Percentiles rank a stretch among this genome's conserved stretches.
These are phyloP conservation scores for Aspergillus sp. DNA, from an alignment of 2,329 filamentous ascomycete species.

Conservation along the genomic window DNA sequence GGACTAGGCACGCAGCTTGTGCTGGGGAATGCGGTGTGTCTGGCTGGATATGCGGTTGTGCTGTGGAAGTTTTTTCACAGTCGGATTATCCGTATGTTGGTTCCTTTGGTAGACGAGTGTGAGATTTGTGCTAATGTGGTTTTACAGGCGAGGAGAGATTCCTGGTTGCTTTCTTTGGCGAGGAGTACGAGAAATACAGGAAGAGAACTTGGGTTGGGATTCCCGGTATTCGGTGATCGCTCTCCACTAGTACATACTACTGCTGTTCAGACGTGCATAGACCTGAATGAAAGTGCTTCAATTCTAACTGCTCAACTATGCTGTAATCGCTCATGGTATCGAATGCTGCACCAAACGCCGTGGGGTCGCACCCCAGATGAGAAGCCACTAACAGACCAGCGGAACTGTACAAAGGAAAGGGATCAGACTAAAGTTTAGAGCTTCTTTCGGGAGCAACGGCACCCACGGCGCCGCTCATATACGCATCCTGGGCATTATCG, in stretches of 20 bases:
- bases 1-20: slow-evolving; percentile 89
- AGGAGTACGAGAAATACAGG: slow-evolving; percentile 74
- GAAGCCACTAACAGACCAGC: background rate
- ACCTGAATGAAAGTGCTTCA: background rate
- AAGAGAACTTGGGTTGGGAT: slow-evolving; percentile 72
- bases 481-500: slow-evolving; percentile 33
- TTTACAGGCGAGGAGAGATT: slow-evolving; percentile 69
- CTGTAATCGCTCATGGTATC: slow-evolving; percentile 12
- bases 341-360: slow-evolving; percentile 11
- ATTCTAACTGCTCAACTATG: background rate
- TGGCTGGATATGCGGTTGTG: slow-evolving; percentile 68
- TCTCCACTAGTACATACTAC: too few species aligned
- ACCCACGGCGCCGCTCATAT: slow-evolving; percentile 57
- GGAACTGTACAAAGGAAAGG: background rate
- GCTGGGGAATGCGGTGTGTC: slow-evolving; percentile 78
- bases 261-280: background rate
- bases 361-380: background rate
- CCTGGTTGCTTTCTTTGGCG: slow-evolving; percentile 76
- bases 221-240: slow-evolving; percentile 62
- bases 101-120: background rate
- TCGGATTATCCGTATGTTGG: slow-evolving; percentile 63
- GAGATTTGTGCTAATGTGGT: slow-evolving; percentile 9
- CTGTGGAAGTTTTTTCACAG: slow-evolving; percentile 81
- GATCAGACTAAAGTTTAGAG: slow-evolving; percentile 44
- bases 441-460: slow-evolving; percentile 34